Evolutionary conservation across 345 rosid genomes (phyloP).

Genomic region (Populus nigra): DNA sequence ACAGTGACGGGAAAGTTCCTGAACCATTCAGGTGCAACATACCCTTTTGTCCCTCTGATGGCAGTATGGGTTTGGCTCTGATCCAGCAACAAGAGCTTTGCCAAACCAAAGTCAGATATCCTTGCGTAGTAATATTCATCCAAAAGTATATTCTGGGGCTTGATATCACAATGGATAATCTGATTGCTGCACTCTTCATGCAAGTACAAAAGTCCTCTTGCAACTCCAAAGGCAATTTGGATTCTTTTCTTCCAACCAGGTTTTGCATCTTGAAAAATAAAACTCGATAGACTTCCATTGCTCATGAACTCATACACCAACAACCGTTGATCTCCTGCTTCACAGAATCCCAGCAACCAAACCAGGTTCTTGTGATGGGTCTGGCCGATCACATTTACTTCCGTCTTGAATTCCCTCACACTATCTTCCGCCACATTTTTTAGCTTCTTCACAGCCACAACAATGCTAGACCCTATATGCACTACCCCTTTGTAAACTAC

Average conservation of each 20-base stretch:
- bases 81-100: slow-evolving; percentile 30
- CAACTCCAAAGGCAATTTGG: slow-evolving; percentile 31
- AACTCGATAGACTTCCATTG: slow-evolving; percentile 29
- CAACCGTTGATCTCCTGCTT: slow-evolving; percentile 30
- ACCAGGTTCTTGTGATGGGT: slow-evolving; percentile 48
- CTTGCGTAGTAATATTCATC: slow-evolving; percentile 22
- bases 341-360: slow-evolving; percentile 35
- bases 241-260: slow-evolving; percentile 31
- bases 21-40: slow-evolving; percentile 7
- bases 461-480: not conserved
- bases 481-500: slow-evolving; percentile 36
- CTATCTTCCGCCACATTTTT: slow-evolving; percentile 12
- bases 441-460: slow-evolving; percentile 34
- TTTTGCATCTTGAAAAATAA: slow-evolving; percentile 21
- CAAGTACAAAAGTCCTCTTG: slow-evolving; percentile 35
- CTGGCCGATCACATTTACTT: slow-evolving; percentile 32
- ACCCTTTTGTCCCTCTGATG: slow-evolving; percentile 7
- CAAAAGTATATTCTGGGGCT: slow-evolving; percentile 40
- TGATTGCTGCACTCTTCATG: slow-evolving; percentile 39
- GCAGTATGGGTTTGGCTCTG: not conserved
- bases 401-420: slow-evolving; percentile 34
- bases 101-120: slow-evolving; percentile 40
- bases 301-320: slow-evolving; percentile 40
- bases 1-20: not conserved
- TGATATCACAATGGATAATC: slow-evolving; percentile 43